Evolutionary conservation across 768 basidiomycete genomes (phyloP).

Genomic region (Amanita polypyramis): DNA sequence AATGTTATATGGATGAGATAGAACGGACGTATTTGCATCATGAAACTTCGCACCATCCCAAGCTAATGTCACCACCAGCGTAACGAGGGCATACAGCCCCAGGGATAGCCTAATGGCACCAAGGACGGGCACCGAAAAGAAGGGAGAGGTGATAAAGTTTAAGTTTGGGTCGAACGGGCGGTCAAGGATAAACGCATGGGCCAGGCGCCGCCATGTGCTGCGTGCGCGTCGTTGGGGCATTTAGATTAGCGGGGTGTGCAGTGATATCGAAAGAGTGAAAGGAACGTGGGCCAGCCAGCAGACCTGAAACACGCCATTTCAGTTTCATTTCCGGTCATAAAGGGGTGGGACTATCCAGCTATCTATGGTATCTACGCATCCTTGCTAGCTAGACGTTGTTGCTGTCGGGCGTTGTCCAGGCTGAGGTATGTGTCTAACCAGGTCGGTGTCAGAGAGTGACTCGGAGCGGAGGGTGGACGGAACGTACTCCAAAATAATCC

Average conservation of each 20-base stretch:
- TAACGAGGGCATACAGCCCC: constrained; percentile 39
- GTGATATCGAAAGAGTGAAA: no score
- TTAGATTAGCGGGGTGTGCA: no score
- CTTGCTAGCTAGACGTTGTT: not conserved
- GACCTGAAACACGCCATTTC: no score
- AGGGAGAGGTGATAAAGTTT: constrained; percentile 37
- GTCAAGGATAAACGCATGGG: not conserved
- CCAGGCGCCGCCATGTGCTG: no score
- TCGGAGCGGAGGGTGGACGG: not conserved
- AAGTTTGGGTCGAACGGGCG: constrained; percentile 24
- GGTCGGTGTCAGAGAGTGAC: no score
- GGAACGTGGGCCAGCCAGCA: no score
- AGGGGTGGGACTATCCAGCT: no score
- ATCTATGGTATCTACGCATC: no score
- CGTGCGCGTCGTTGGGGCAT: no score
- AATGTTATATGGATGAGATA: not conserved
- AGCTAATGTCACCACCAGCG: constrained; percentile 27
- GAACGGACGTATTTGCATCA: constrained; percentile 20
- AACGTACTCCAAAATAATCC: constrained; percentile 76
- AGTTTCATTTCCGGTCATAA: no score
- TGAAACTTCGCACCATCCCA: constrained; percentile 20
- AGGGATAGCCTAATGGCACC: constrained; percentile 35
- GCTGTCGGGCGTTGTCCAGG: not conserved
- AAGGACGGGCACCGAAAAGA: constrained; percentile 34
- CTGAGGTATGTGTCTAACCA: constrained; percentile 3